These are phyloP conservation scores for Climacium dendroides DNA, from an alignment of 225 moss, liverwort and hornwort species.

Conservation along the genomic window DNA sequence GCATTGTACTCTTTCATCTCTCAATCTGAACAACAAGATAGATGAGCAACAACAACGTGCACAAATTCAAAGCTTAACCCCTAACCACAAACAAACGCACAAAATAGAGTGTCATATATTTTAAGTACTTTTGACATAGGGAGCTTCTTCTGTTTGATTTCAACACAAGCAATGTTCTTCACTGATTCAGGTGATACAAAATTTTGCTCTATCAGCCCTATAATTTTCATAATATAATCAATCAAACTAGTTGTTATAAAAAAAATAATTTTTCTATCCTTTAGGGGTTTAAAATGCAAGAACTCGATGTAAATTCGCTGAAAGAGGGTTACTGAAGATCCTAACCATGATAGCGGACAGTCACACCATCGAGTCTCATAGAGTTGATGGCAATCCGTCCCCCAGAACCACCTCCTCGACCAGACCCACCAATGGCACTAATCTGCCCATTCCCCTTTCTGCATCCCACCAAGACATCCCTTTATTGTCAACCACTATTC, in stretches of 20 bases:
- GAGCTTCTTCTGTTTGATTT: background rate
- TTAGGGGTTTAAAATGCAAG: background rate
- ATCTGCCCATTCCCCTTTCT: slow-evolving; percentile 80
- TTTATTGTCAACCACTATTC: background rate
- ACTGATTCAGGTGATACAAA: background rate
- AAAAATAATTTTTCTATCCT: too few relatives aligned
- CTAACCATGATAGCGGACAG: slow-evolving; percentile 57
- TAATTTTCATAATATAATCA: background rate
- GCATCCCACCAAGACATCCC: background rate
- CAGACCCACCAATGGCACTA: slow-evolving; percentile 86
- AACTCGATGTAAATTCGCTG: background rate
- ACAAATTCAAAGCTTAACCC: background rate
- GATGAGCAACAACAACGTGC: background rate
- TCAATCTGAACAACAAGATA: background rate
- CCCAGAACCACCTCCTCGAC: slow-evolving; percentile 78
- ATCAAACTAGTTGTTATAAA: too few relatives aligned
- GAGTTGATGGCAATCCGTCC: slow-evolving; percentile 68
- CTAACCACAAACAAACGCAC: background rate
- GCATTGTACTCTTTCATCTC: background rate
- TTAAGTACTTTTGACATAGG: background rate
- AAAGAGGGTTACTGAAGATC: background rate
- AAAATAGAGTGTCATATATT: background rate
- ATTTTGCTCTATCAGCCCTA: background rate
- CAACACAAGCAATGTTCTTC: background rate
- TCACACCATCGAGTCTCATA: slow-evolving; percentile 56